A percentile compares a stretch with the other conserved stretches of the same genome.
Evolutionary conservation across 495 filamentous ascomycete species (phyloP).

Genomic region (Talaromyces thailandensis): DNA sequence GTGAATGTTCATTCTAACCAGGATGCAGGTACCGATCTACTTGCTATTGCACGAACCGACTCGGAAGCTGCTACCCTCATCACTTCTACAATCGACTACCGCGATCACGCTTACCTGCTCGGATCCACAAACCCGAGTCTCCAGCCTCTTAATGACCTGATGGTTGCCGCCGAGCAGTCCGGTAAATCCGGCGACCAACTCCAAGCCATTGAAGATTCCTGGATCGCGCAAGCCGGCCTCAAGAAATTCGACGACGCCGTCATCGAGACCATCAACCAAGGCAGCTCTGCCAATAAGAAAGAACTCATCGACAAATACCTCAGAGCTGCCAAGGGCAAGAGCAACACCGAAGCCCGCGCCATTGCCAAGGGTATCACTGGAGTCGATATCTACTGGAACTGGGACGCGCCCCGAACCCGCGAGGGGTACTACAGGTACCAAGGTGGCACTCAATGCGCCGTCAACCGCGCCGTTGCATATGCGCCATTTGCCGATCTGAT

Average conservation of each 20-base stretch:
- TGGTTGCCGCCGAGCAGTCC: slow-evolving; percentile 72
- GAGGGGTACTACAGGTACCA: slow-evolving; percentile 91
- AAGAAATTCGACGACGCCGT: slow-evolving; percentile 91
- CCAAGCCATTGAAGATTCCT: slow-evolving; percentile 87
- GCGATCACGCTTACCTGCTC: slow-evolving; percentile 90
- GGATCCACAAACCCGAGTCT: slow-evolving; percentile 80
- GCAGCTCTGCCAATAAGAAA: slow-evolving; percentile 56
- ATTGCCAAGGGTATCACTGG: slow-evolving; percentile 79
- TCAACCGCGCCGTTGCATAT: slow-evolving; percentile 87
- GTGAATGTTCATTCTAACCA: no score
- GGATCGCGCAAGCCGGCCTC: slow-evolving; percentile 72
- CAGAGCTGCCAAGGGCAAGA: slow-evolving; percentile 65
- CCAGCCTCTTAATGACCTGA: slow-evolving; percentile 80
- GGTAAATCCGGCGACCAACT: slow-evolving; percentile 77
- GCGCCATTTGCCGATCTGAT: slow-evolving; percentile 92
- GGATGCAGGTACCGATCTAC: slow-evolving; percentile 55
- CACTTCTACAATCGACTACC: slow-evolving; percentile 88
- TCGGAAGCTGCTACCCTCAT: slow-evolving; percentile 97
- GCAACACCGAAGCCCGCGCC: slow-evolving; percentile 70
- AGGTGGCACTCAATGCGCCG: slow-evolving; percentile 83
- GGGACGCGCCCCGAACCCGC: slow-evolving; percentile 81
- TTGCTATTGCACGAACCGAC: slow-evolving; percentile 90
- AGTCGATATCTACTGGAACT: slow-evolving; percentile 80
- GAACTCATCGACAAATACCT: slow-evolving; percentile 57
- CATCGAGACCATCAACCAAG: slow-evolving; percentile 65